Evolutionary conservation across 495 filamentous ascomycete genomes (phyloP).

Genomic region (Neurospora intermedia): DNA sequence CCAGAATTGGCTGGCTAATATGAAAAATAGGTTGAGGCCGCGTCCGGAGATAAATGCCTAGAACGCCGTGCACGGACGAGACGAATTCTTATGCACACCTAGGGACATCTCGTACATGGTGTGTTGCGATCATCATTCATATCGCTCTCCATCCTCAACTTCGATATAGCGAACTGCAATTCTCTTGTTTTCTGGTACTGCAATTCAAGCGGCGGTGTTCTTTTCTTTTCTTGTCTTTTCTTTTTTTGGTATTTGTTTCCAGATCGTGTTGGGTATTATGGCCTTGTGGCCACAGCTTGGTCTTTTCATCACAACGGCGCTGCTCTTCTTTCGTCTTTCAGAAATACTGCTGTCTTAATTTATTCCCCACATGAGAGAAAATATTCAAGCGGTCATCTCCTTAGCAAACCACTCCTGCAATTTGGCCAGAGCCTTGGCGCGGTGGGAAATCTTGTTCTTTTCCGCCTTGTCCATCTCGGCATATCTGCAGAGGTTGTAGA

Average conservation of each 20-base stretch:
- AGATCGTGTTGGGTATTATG: background rate
- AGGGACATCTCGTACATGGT: background rate
- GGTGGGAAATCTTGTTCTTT: constrained; percentile 93
- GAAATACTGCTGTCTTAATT: background rate
- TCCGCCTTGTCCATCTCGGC: constrained; percentile 89
- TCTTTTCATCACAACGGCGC: background rate
- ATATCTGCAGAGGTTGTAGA: constrained; percentile 34
- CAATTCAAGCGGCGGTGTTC: background rate
- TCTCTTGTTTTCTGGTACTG: background rate
- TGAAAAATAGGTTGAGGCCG: background rate
- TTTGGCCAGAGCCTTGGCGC: constrained; percentile 73
- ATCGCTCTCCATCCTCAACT: background rate
- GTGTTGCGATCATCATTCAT: background rate
- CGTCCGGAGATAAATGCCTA: background rate
- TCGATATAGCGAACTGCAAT: background rate
- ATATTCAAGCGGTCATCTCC: constrained; percentile 19
- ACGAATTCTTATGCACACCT: background rate
- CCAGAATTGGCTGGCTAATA: no score
- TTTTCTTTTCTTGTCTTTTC: background rate
- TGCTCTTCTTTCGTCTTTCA: background rate
- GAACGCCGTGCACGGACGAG: background rate
- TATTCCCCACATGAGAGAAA: background rate
- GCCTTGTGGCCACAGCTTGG: background rate
- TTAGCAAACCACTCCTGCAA: constrained; percentile 72
- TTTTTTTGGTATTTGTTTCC: no score